These are phyloP conservation scores for Xylaria sp. DNA, from an alignment of 2,329 filamentous ascomycete genomes.

Conservation along the genomic window DNA sequence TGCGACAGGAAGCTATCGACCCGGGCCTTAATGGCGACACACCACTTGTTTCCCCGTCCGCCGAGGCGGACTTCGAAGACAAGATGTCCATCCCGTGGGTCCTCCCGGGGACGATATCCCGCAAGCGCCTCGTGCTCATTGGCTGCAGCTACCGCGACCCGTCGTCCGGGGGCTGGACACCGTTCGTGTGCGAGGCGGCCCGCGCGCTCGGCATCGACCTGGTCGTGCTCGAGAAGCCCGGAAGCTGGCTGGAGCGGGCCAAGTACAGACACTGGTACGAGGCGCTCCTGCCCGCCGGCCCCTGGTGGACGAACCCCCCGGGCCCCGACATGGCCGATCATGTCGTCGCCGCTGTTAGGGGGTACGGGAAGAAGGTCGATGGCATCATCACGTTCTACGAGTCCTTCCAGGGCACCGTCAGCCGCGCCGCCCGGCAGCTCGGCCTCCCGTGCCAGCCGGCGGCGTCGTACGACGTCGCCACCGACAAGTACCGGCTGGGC, in stretches of 20 bases:
- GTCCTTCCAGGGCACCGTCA: constrained; percentile 29
- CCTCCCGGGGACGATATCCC: constrained; percentile 11
- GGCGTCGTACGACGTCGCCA: constrained; percentile 30
- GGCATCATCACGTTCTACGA: constrained; percentile 33
- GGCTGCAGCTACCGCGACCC: constrained; percentile 32
- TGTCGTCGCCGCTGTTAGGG: constrained; percentile 22
- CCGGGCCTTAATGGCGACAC: not conserved
- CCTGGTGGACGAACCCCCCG: constrained; percentile 31
- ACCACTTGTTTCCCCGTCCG: constrained; percentile 4
- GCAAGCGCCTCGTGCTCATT: constrained; percentile 31
- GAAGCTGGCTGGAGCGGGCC: constrained; percentile 27
- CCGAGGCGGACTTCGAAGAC: constrained; percentile 27
- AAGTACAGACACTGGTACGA: constrained; percentile 32
- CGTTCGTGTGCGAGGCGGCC: constrained; percentile 29
- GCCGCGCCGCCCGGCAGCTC: constrained; percentile 25
- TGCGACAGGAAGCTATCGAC: constrained; percentile 3
- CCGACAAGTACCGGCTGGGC: constrained; percentile 32
- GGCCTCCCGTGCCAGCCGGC: constrained; percentile 27
- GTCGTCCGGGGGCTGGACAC: constrained; percentile 29
- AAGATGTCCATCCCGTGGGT: constrained; percentile 31
- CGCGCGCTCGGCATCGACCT: constrained; percentile 30
- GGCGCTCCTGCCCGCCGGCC: constrained; percentile 22
- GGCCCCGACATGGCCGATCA: constrained; percentile 21
- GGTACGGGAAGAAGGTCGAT: constrained; percentile 27
- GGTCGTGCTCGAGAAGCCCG: constrained; percentile 29